phyloP scores from a whole-genome alignment of 495 filamentous ascomycete genomes.

The Glonium stellatum region DNA sequence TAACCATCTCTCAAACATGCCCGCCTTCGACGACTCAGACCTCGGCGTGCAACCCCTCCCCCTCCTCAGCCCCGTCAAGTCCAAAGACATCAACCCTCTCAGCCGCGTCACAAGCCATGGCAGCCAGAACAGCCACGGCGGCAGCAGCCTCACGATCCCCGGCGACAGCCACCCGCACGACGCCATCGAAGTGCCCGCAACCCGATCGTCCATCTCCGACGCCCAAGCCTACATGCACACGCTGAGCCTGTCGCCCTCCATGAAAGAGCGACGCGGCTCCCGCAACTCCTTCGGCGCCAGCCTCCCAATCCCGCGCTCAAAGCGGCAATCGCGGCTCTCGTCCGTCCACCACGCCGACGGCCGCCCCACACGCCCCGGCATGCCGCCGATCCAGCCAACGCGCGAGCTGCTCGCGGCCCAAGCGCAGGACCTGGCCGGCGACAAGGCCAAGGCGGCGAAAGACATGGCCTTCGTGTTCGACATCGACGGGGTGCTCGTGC shows the following conservation, averaged over 20 bases:
- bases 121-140: slow-evolving; percentile 18
- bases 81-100: slow-evolving; percentile 30
- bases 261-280: slow-evolving; percentile 59
- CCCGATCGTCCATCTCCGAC: slow-evolving; percentile 62
- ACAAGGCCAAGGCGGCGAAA: slow-evolving; percentile 59
- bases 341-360: slow-evolving; percentile 43
- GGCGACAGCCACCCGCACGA: slow-evolving; percentile 38
- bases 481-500: slow-evolving; percentile 60
- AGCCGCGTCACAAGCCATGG: slow-evolving; percentile 23
- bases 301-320: slow-evolving; percentile 68
- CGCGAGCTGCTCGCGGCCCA: slow-evolving; percentile 66
- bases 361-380: slow-evolving; percentile 38
- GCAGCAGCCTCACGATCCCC: slow-evolving; percentile 44
- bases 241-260: slow-evolving; percentile 59
- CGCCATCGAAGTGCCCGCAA: slow-evolving; percentile 65
- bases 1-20: slow-evolving; percentile 44
- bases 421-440: slow-evolving; percentile 62
- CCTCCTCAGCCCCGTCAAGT: slow-evolving; percentile 32
- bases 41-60: slow-evolving; percentile 37
- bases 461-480: slow-evolving; percentile 64
- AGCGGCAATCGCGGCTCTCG: slow-evolving; percentile 60
- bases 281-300: slow-evolving; percentile 75
- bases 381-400: slow-evolving; percentile 47
- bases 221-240: slow-evolving; percentile 66
- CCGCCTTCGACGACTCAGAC: slow-evolving; percentile 55